Base-by-base conservation (phyloP, 2,329 filamentous ascomycete species). In the Aureobasidium leucospermi region DNA sequence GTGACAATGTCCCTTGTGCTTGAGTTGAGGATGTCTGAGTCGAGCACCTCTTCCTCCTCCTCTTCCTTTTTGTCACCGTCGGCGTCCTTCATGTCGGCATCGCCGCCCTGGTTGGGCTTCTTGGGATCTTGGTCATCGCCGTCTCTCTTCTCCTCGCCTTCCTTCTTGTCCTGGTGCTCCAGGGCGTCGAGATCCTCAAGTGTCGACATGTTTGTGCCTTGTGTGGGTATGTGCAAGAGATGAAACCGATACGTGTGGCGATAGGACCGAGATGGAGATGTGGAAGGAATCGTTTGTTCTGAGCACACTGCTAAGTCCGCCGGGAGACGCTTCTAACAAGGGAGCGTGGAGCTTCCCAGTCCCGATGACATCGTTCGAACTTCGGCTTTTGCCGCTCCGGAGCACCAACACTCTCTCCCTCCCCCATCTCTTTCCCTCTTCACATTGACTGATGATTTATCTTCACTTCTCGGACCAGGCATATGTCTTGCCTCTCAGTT, bases 1-100 rank as follows among this genome's bases (percentile, higher is more conserved):
- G 91, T 96, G 69, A 90, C 81, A 70, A 99, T 95, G 78, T 99
- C 94, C 79, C 90, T 86, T 79, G 94, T 97, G 80, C 88, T 93
- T 68, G 95, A 87, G 73, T 85, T 87, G 62, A 97, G 84, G 69
- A 99, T 93, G 78, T 99, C 94, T 59, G 93, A 87, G 75, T 97
- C 93, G 65, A 99, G 82, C 58, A 92, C 82, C 66, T 95, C 87
- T 51, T 93, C 89, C 67, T 89, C 86, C 65, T 84, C 48, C 15
- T 59, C 58, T 65, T 83, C 80, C 68, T 81, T 74, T 65, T 85
- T 68, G 43, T 74, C 82, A 32, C 79, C 76, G 19, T 66, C 73
- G 10, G 85, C 87, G 73, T 96, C 92, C 74, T 93, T 86, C 92
- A 96, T 96, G 60, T 96, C 90, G 53, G 87, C 87, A 78, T 96